Evolutionary conservation across 75 land plant species (phyloP), one percentile per base, ranked within the genome.

Genomic region (Selaginella moellendorffii): DNA sequence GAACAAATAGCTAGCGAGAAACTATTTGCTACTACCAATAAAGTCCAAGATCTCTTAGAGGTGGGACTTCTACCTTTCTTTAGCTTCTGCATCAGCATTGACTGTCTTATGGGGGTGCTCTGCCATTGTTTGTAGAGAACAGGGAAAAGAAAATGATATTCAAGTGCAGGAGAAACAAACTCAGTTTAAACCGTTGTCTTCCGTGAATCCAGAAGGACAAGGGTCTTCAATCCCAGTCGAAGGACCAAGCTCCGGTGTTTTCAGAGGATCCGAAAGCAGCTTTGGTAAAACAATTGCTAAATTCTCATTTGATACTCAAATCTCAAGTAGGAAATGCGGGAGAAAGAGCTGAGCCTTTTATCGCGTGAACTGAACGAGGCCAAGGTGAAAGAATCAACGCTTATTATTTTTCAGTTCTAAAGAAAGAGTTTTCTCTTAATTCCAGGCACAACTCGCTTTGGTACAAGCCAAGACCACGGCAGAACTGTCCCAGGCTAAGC

Each of bases 401-500:
- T 5, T 36, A 36, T 36, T 36, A 36, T 36, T 36, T 5, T 19
- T 56, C 19, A 46, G 18, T 46, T 46, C 18, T 46, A 18, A 46
- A 46, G 51, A 10, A 10, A 10, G 19, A 14, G 19, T 20, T 2
- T 2, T 28, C 8, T 62, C 28, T 10, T 12, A 63, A 25, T 9
- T 20, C 22, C 68, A 68, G 69, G 69, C 77, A n/a, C 73, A 63
- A 29, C 69, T 88, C 30, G 76, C 79, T 51, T 51, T 58, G 28
- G 65, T 82, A 71, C 85, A 85, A 78, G 72, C 68, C 21, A 80
- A 77, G 63, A 75, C 77, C 19, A 68, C 82, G 65, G 71, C 76
- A 65, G 87, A 88, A 46, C 72, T 85, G 63, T 71, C 61, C 1
- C 79, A 79, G 36, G 80, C 76, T 26, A 74, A 75, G 30, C 76